These are phyloP conservation scores for Malania oleifera DNA, from an alignment of 164 flowering plant genomes.

Conservation along the genomic window DNA sequence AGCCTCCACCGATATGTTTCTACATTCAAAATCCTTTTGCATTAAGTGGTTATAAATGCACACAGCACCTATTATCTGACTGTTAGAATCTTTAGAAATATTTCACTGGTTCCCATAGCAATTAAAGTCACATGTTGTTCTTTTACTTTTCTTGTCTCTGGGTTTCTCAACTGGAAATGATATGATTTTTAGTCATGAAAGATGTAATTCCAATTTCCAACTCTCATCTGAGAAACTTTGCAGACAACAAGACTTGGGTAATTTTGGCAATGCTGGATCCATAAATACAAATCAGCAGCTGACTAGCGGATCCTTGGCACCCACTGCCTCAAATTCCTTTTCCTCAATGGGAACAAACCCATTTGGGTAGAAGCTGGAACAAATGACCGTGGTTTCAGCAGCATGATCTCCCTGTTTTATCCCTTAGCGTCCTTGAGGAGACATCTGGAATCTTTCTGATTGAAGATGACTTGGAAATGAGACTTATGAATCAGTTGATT, in stretches of 20 bases:
- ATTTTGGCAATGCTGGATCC: slow-evolving; percentile 9
- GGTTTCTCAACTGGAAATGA: neutral
- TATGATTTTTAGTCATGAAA: neutral
- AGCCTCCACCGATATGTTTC: too few relatives aligned
- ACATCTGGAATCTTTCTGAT: neutral
- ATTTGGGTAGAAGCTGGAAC: slow-evolving; percentile 25
- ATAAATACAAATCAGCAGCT: slow-evolving; percentile 17
- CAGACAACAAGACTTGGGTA: slow-evolving; percentile 26
- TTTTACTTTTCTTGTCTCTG: too few relatives aligned
- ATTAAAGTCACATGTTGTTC: neutral
- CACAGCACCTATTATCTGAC: too few relatives aligned
- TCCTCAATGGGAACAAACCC: slow-evolving; percentile 35
- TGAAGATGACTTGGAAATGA: neutral
- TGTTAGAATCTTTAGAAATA: too few relatives aligned
- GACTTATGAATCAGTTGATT: neutral
- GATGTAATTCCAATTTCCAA: neutral
- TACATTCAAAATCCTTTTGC: too few relatives aligned
- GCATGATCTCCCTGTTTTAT: neutral
- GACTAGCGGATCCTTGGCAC: slow-evolving; percentile 11
- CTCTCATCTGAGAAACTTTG: slow-evolving; percentile 2
- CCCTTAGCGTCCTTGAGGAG: neutral
- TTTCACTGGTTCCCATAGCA: too few relatives aligned
- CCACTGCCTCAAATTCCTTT: slow-evolving; percentile 12
- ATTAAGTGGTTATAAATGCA: too few relatives aligned
- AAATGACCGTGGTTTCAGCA: neutral